Base-by-base conservation (phyloP, 2,329 filamentous ascomycete species). In the Neofusicoccum kwambonambiense region DNA sequence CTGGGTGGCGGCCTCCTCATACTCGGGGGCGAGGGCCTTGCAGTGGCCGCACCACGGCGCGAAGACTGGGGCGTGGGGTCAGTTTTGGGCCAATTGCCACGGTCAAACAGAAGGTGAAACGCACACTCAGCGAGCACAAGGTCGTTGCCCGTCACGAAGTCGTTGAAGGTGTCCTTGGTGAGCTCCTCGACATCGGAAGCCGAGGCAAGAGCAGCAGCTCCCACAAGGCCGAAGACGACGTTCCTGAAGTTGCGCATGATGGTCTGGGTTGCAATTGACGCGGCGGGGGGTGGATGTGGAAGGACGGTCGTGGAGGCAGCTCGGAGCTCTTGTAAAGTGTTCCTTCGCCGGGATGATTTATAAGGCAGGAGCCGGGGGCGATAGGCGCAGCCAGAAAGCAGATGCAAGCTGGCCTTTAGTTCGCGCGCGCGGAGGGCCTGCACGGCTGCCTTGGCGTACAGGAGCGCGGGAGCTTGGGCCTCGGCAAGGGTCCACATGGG, bases 41-140 rank as follows among this genome's bases (percentile, higher is more conserved):
- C 94, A 98, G 86, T 98, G 94, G 70, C 93, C 94, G 72, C 91
- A 96, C 93, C 94, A 96, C 72, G 94, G 93, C 71, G 94, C 94
- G 79, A 92, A 97, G 88, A 97, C 90, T 92, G 64, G 50, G 34
- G 27, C 8, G n/a, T 27, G n/a, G 27, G 31, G 31, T 61, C 52
- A 67, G 75, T 85, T 75, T 85, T 79, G 65, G 57, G 17, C 52
- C n/a, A 67, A 63, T 66, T 13, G 44, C 41, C 15, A 7, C 4
- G 41, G 34, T 56, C 31, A 41, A n/a, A 15, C 4, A 19, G 22
- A 15, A 66, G 37, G 58, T 42, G 51, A 44, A 45, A 82, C 90
- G 81, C 84, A 94, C 91, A 99, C 83, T 99, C 93, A 73, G 93
- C 93, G 68, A 99, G 89, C 64, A 97, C 94, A 65, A 99, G 86